Percentiles rank a stretch among this genome's conserved stretches.
Evolutionary conservation across 768 basidiomycete species (phyloP).

Genomic region (Clavaria fumosa): DNA sequence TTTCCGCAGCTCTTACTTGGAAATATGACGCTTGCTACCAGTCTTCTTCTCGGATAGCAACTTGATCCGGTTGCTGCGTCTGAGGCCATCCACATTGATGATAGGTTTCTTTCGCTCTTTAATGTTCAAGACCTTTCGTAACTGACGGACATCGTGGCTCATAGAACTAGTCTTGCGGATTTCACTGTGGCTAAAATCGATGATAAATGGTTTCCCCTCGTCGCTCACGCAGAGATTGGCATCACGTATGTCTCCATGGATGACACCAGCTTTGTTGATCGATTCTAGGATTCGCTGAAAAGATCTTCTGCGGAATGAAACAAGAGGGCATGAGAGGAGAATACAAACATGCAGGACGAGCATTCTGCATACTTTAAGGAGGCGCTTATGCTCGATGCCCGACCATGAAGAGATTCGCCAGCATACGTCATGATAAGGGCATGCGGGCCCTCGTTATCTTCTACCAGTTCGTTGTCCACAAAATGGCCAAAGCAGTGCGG

Average conservation of each 20-base stretch:
- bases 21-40: no score
- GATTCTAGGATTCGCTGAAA: neutral
- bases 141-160: no score
- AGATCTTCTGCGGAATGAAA: neutral
- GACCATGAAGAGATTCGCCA: conserved; percentile 3
- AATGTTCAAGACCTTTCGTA: no score
- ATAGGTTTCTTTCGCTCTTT: neutral
- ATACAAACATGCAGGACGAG: neutral
- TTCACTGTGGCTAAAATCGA: neutral
- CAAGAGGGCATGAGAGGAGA: neutral
- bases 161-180: no score
- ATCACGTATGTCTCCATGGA: neutral
- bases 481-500: neutral
- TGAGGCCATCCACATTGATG: neutral
- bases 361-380: neutral
- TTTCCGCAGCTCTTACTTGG: no score
- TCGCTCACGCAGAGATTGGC: neutral
- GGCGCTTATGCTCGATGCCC: neutral
- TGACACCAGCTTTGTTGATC: neutral
- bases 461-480: neutral
- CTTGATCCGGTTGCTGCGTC: neutral
- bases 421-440: neutral
- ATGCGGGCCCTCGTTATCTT: neutral
- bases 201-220: neutral
- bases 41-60: neutral